A percentile compares a stretch with the other conserved stretches of the same genome.
These are phyloP conservation scores for Xylariaceae sp. DNA, from an alignment of 2,329 filamentous ascomycete species.

Conservation along the genomic window DNA sequence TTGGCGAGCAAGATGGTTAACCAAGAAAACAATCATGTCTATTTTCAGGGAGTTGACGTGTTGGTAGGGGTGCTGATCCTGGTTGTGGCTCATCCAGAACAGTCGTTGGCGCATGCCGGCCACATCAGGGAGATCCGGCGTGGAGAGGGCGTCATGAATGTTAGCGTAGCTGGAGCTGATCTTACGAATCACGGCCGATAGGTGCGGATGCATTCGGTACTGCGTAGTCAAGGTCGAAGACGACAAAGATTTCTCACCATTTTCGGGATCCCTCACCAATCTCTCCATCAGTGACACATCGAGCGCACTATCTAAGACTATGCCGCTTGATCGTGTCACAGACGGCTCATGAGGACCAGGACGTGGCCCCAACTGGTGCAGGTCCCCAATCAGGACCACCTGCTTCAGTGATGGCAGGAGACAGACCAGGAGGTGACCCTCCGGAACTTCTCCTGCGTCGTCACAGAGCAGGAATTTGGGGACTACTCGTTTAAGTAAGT, in stretches of 20 bases:
- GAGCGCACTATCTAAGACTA: constrained; percentile 33
- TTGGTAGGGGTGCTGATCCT: constrained; percentile 40
- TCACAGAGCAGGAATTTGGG: constrained; percentile 59
- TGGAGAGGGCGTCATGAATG: constrained; percentile 43
- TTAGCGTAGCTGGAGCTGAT: constrained; percentile 53
- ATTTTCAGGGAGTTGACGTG: constrained; percentile 55
- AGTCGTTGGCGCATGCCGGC: constrained; percentile 44
- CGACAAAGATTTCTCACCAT: constrained; percentile 26
- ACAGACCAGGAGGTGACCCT: constrained; percentile 56
- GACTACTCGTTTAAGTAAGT: constrained; percentile 43
- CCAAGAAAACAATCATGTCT: constrained; percentile 56
- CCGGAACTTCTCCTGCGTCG: constrained; percentile 64
- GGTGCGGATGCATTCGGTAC: constrained; percentile 54
- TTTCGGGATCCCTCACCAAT: constrained; percentile 35
- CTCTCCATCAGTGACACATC: constrained; percentile 60
- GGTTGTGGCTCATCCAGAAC: constrained; percentile 56
- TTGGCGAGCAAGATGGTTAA: constrained; percentile 61
- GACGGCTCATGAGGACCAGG: constrained; percentile 51
- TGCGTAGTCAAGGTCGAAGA: constrained; percentile 44
- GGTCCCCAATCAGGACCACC: constrained; percentile 58
- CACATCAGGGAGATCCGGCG: constrained; percentile 38
- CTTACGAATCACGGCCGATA: constrained; percentile 48
- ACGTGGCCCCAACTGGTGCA: constrained; percentile 55
- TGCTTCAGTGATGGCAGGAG: constrained; percentile 57
- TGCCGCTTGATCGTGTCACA: constrained; percentile 45